Conservation (phyloP, 768 basidiomycete genomes). For the Galerina sulciceps region DNA sequence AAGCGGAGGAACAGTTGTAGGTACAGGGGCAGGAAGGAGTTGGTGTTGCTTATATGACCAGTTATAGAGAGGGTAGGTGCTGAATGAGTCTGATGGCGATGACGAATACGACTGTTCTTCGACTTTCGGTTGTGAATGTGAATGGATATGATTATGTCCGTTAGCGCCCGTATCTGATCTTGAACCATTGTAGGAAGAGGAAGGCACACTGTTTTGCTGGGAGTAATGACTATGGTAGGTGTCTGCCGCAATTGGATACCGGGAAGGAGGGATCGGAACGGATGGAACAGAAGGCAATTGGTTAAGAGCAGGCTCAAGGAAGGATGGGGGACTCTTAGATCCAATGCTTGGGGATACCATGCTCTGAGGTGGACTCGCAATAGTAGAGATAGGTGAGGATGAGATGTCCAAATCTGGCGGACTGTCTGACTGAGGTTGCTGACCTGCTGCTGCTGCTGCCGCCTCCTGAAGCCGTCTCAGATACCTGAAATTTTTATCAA, state of each 20-base stretch:
- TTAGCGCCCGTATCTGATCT: conserved; percentile 45
- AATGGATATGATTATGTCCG: conserved; percentile 32
- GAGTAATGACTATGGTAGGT: conserved; percentile 63
- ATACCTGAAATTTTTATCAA: conserved; percentile 51
- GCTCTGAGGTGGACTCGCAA: conserved; percentile 52
- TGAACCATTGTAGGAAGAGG: conserved; percentile 43
- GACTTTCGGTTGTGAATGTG: conserved; percentile 36
- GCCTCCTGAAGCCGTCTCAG: conserved; percentile 82
- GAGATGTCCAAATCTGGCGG: conserved; percentile 39
- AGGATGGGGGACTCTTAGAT: conserved; percentile 50
- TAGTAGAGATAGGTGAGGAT: conserved; percentile 50
- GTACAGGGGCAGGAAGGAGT: conserved; percentile 42
- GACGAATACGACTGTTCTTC: conserved; percentile 49
- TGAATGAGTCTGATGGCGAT: conserved; percentile 57
- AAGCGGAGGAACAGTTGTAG: conserved; percentile 61
- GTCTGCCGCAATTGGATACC: conserved; percentile 74
- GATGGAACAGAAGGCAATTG: conserved; percentile 43
- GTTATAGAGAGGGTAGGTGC: conserved; percentile 67
- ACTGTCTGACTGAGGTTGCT: conserved; percentile 36
- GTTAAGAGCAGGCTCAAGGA: conserved; percentile 55
- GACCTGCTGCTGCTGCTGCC: conserved; percentile 61
- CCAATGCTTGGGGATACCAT: conserved; percentile 49
- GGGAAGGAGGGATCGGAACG: conserved; percentile 62
- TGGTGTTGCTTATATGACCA: conserved; percentile 76
- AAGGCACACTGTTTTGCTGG: conserved; percentile 37